Evolutionary conservation across 179 eudicot species (phyloP), one percentile per base, ranked within the genome.

Genomic region (Gypsophila paniculata): DNA sequence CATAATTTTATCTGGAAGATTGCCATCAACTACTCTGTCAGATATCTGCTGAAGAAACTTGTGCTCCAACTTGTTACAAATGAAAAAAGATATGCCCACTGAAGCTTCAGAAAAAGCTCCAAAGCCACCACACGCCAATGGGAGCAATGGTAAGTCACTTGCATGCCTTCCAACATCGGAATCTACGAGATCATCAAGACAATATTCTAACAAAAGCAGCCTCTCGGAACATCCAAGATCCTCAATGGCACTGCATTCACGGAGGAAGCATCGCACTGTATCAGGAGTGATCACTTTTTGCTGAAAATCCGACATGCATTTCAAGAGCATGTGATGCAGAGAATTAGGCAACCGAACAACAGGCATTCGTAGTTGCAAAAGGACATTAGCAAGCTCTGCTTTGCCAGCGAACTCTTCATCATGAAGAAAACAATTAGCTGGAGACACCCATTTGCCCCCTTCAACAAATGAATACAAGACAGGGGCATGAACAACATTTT

Each of bases 101-200:
- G 87, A 77, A 74, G 82, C 85, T 77, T 86, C 88, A 67, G 85
- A 84, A 23, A 96, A 62, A 48, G 81, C 77, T 51, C 98, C 99
- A 81, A 86, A 90, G 63, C 83, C 80, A 32, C 99, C 98, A 86
- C 77, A 86, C 69, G 91, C 99, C 83, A 96, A 82, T 59, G 99
- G 99, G 36, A 96, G 87, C 86, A 96, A 87, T 68, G 89, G 96
- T 72, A 96, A 77, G 76, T 78, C 64, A 78, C 77, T 79, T 68
- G 87, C 87, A 74, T 80, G 75, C 67, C 46, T 74, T 71, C 91
- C 88, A 76, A 88, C 96, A 78, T 90, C 96, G 75, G 83, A 79
- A 79, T 96, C 99, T 81, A 89, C 78, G 69, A 93, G 85, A 80
- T 96, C 99, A 68, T 90, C 96, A 68, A 96, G 91, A 84, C 98